Base-by-base conservation (phyloP, 176 grass and related monocot species). In the Oryza coarctata region DNA sequence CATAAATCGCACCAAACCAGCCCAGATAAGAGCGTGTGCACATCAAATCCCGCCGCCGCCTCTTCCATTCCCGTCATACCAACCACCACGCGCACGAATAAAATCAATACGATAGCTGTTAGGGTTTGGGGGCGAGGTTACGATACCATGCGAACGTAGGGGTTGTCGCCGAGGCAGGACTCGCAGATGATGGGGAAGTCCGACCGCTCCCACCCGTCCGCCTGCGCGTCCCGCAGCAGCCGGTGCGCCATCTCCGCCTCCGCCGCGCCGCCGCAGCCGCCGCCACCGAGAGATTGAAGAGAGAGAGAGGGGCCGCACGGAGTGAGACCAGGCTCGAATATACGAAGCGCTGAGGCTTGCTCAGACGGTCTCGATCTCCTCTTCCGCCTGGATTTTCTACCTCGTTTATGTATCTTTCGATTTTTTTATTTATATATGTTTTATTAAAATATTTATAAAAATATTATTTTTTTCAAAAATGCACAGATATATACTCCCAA, bases 111-210 rank as follows among this genome's bases (percentile, higher is more conserved):
- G 83, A 11, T 71, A 84, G 71, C n/a, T 77, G 85, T 84, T 92
- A 90, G 87, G 86, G 87, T 89, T 89, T 83, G n/a, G 39, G 8
- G 29, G 30, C 13, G 27, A 35, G 68, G 50, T n/a, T 1, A 15
- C 33, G 7, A 29, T 87, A 98, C 95, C 95, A 98, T 98, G 75
- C 95, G 88, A 33, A 98, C 92, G 88, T 98, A 98, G 55, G 95
- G 95, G 84, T 98, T 98, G 90, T 98, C 95, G 47, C 95, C 95
- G 72, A 98, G 95, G 88, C 92, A 98, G 29, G 95, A 98, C 80
- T 98, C 95, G 86, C 95, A 98, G 75, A 98, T 98, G 86, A 98
- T 94, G 57, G 92, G 95, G 67, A 98, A 98, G 82, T 98, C 92
- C 6, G 95, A 98, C 60, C 95, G 76, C 90, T 98, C 95, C 95